Conservation (phyloP, 768 basidiomycete genomes). For the Mrakia frigida region DNA sequence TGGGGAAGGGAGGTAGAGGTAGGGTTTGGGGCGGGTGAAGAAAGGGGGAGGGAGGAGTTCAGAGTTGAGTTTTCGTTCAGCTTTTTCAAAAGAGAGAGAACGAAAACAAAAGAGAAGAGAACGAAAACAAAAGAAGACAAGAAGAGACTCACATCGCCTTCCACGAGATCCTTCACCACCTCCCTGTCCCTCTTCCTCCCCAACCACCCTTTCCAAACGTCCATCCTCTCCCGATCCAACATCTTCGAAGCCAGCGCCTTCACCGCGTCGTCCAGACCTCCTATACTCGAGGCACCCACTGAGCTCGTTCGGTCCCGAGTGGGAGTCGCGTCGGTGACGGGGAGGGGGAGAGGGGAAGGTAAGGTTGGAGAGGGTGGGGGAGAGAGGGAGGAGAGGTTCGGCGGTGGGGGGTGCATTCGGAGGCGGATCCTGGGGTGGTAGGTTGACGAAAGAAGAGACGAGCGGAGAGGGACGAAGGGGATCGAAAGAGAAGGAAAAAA, state of each 20-base stretch:
- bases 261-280: conserved; percentile 3
- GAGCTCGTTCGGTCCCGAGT: background rate
- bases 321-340: conserved; percentile 4
- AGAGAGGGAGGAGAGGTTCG: background rate
- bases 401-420: conserved; percentile 21
- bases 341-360: background rate
- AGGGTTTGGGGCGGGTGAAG: background rate
- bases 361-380: background rate
- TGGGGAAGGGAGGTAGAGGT: background rate
- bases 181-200: background rate
- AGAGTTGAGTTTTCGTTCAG: background rate
- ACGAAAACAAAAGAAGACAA: background rate
- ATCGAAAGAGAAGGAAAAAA: background rate
- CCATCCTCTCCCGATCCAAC: conserved; percentile 23
- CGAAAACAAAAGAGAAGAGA: background rate
- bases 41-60: background rate
- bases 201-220: conserved; percentile 20
- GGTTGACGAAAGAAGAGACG: background rate
- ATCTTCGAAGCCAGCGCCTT: background rate
- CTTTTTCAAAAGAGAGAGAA: background rate
- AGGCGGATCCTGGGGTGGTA: conserved; percentile 24
- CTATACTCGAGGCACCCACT: background rate
- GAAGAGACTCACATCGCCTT: background rate
- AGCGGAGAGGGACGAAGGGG: background rate
- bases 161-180: background rate